Conservation (phyloP, 768 basidiomycete genomes). For the Tricholoma furcatifolium region DNA sequence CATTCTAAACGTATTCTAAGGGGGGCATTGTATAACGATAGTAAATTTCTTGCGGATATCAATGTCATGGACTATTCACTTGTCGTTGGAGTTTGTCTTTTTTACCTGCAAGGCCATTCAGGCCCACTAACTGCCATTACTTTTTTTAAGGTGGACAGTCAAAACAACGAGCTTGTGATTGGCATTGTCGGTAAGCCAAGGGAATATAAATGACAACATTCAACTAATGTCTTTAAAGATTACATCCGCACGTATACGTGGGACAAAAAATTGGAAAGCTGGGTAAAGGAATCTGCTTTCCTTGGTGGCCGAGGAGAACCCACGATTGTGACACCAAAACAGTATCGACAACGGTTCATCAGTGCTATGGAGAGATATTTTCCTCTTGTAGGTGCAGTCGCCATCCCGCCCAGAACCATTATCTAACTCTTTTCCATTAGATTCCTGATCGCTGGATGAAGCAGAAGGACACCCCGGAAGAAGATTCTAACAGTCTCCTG, state of each 20-base stretch:
- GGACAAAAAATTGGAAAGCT: constrained; percentile 98
- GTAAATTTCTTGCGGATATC: constrained; percentile 89
- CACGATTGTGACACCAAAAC: constrained; percentile 94
- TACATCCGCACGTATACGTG: constrained; percentile 96
- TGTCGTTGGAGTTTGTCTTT: constrained; percentile 66
- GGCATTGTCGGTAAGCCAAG: constrained; percentile 87
- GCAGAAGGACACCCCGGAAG: constrained; percentile 74
- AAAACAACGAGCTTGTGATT: constrained; percentile 86
- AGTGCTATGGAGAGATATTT: constrained; percentile 91
- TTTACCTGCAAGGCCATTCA: neutral
- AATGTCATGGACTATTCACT: constrained; percentile 99
- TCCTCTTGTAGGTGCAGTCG: constrained; percentile 57
- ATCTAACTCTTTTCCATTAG: constrained; percentile 32
- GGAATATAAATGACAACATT: constrained; percentile 3
- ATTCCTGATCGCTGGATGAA: constrained; percentile 93
- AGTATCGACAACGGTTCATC: constrained; percentile 86
- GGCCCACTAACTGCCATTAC: neutral
- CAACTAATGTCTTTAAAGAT: constrained; percentile 42
- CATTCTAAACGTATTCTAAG: constrained; percentile 92
- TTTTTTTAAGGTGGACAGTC: constrained; percentile 76
- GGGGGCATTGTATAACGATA: constrained; percentile 91
- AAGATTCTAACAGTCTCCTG: constrained; percentile 55
- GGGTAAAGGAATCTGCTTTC: constrained; percentile 95
- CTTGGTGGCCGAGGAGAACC: constrained; percentile 90
- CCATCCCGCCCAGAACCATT: neutral